These are phyloP conservation scores for Kwoniella dejecticola DNA, from an alignment of 768 basidiomycete species.

Conservation along the genomic window DNA sequence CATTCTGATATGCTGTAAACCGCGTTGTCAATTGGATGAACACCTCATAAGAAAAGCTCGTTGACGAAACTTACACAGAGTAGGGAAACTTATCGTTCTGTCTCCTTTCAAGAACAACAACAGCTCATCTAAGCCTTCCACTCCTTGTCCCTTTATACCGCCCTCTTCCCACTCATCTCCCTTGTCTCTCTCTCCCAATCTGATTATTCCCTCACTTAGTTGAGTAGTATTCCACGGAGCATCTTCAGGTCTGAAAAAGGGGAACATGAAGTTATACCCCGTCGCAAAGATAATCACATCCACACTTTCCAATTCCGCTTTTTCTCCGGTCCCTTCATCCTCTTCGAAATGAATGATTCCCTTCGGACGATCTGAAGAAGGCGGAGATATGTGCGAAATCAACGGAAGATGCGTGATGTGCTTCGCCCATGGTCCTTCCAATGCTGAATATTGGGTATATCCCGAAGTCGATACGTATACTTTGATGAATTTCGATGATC, in stretches of 20 bases:
- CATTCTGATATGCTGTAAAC: conserved; percentile 58
- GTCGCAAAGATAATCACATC: conserved; percentile 57
- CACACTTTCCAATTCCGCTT: conserved; percentile 33
- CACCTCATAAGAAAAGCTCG: no score
- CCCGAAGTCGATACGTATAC: conserved; percentile 45
- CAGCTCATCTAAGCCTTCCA: conserved; percentile 54
- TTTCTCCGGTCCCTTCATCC: conserved; percentile 13
- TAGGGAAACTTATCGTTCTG: conserved; percentile 52
- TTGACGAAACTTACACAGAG: conserved; percentile 41
- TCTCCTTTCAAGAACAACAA: conserved; percentile 55
- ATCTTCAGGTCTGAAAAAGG: conserved; percentile 49
- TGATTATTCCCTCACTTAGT: conserved; percentile 26
- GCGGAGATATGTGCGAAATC: conserved; percentile 31
- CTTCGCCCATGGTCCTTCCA: conserved; percentile 48
- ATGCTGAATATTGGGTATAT: conserved; percentile 24
- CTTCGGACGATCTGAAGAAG: conserved; percentile 5
- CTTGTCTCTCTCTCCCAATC: conserved; percentile 33
- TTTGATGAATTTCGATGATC: conserved; percentile 25
- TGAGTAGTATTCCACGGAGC: conserved; percentile 45
- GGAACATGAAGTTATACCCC: conserved; percentile 56
- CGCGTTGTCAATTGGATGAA: background rate
- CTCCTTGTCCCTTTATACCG: conserved; percentile 47
- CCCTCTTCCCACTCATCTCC: conserved; percentile 38
- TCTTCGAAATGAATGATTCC: conserved; percentile 46
- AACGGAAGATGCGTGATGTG: conserved; percentile 44